Conservation (phyloP, 768 basidiomycete genomes). For the Boletus sensibilis region DNA sequence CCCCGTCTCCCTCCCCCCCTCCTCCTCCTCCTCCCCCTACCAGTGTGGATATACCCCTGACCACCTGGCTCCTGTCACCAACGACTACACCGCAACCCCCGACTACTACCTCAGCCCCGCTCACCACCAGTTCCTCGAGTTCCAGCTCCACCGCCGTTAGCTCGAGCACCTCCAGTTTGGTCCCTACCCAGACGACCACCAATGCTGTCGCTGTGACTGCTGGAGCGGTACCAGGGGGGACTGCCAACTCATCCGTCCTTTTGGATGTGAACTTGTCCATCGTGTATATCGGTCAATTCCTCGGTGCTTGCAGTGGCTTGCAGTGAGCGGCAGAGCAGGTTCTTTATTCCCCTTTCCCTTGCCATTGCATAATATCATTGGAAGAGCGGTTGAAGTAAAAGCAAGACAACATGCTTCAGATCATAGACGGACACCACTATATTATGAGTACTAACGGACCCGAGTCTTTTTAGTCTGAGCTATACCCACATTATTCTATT, state of each 20-base stretch:
- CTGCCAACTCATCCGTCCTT: slow-evolving; percentile 12
- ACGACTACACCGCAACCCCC: slow-evolving; percentile 26
- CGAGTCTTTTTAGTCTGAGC: slow-evolving; percentile 12
- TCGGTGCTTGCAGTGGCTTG: slow-evolving; percentile 11
- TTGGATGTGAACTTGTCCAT: slow-evolving; percentile 15
- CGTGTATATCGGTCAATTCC: slow-evolving; percentile 20
- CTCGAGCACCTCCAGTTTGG: slow-evolving; percentile 24
- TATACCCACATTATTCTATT: slow-evolving; percentile 31
- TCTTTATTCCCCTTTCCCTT: slow-evolving; percentile 6
- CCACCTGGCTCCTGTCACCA: slow-evolving; percentile 22
- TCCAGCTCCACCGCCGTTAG: slow-evolving; percentile 2
- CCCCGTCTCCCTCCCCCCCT: slow-evolving; percentile 20
- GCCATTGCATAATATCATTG: background rate
- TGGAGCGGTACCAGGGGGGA: slow-evolving; percentile 6
- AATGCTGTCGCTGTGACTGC: slow-evolving; percentile 9
- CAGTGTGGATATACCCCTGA: slow-evolving; percentile 10
- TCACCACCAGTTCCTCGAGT: slow-evolving; percentile 16
- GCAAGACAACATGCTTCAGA: slow-evolving; percentile 16
- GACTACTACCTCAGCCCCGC: slow-evolving; percentile 17
- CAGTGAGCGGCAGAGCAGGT: slow-evolving; percentile 8
- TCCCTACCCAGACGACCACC: slow-evolving; percentile 22
- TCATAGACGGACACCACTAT: slow-evolving; percentile 20
- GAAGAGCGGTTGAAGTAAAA: slow-evolving; percentile 9
- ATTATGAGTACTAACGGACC: slow-evolving; percentile 21
- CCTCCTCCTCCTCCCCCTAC: slow-evolving; percentile 15